Percentiles rank a stretch among this genome's conserved stretches.
Conservation (phyloP, 1,284 basidiomycete species). For the Cutaneotrichosporon sp. region DNA sequence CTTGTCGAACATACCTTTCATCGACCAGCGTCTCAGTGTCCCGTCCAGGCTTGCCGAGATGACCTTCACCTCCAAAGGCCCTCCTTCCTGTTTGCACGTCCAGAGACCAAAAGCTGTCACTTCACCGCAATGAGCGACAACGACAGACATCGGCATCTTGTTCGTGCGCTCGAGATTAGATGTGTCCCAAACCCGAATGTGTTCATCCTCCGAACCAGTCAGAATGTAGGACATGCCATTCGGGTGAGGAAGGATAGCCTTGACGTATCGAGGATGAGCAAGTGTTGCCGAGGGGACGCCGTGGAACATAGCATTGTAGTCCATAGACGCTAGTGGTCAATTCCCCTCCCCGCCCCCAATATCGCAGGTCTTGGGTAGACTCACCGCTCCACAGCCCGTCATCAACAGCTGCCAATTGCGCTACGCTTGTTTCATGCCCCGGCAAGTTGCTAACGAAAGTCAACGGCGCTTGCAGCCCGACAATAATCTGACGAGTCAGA, state of each 20-base stretch:
- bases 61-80: conserved; percentile 58
- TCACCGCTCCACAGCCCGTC: conserved; percentile 81
- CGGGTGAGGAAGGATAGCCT: conserved; percentile 67
- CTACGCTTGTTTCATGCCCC: conserved; percentile 55
- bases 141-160: conserved; percentile 56
- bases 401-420: conserved; percentile 64
- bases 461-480: conserved; percentile 34
- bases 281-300: conserved; percentile 51
- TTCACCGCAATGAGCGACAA: conserved; percentile 85
- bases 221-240: conserved; percentile 60
- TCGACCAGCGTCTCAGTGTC: conserved; percentile 76
- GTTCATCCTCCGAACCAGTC: conserved; percentile 72
- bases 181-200: conserved; percentile 65
- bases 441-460: conserved; percentile 32
- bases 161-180: conserved; percentile 23
- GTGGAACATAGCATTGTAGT: conserved; percentile 72
- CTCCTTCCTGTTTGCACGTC: conserved; percentile 58
- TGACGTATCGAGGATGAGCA: conserved; percentile 66
- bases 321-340: conserved; percentile 67
- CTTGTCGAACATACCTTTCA: conserved; percentile 60
- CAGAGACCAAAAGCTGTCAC: conserved; percentile 72
- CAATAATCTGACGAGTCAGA: conserved; percentile 13
- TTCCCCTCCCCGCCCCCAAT: neutral
- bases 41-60: conserved; percentile 78
- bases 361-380: conserved; percentile 19